phyloP scores from a whole-genome alignment of 192 early-diverging fungal species.

The Gigaspora rosea region DNA sequence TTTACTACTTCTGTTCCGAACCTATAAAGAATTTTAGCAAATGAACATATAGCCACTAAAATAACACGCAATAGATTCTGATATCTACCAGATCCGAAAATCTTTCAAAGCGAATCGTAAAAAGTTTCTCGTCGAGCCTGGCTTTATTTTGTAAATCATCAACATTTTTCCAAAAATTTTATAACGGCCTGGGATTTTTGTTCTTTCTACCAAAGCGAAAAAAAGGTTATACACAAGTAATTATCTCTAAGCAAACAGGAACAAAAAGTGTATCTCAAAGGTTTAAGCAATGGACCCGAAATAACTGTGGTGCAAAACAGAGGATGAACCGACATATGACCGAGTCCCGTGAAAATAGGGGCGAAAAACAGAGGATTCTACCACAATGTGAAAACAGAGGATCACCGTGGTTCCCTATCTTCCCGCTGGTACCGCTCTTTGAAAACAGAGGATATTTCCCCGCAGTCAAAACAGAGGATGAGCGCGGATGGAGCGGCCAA shows the following conservation, averaged over 20 bases:
- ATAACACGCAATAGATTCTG: not conserved
- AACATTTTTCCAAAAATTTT: slow-evolving; percentile 1
- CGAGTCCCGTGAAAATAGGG: slow-evolving; percentile 14
- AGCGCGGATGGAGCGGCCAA: slow-evolving; percentile 10
- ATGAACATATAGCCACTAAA: not conserved
- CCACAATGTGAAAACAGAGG: slow-evolving; percentile 21
- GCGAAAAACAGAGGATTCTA: slow-evolving; percentile 10
- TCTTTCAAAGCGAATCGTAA: slow-evolving; percentile 16
- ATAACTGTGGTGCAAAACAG: slow-evolving; percentile 4
- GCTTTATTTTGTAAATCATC: not conserved
- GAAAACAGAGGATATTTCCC: slow-evolving; percentile 27
- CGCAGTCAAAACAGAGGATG: slow-evolving; percentile 22
- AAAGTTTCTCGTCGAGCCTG: not conserved
- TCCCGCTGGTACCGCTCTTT: not conserved
- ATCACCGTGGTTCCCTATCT: slow-evolving; percentile 21
- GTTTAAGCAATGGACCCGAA: not conserved
- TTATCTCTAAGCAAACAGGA: not conserved
- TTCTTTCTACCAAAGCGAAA: not conserved
- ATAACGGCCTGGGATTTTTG: not conserved
- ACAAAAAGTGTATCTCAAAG: slow-evolving; percentile 1
- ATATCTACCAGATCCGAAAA: slow-evolving; percentile 13
- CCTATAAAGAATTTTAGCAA: slow-evolving; percentile 7
- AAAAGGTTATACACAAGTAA: not conserved
- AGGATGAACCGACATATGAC: slow-evolving; percentile 10
- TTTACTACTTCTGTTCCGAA: not conserved